Evolutionary conservation across 2,329 filamentous ascomycete genomes (phyloP).

Genomic region (Huntiella savannae): DNA sequence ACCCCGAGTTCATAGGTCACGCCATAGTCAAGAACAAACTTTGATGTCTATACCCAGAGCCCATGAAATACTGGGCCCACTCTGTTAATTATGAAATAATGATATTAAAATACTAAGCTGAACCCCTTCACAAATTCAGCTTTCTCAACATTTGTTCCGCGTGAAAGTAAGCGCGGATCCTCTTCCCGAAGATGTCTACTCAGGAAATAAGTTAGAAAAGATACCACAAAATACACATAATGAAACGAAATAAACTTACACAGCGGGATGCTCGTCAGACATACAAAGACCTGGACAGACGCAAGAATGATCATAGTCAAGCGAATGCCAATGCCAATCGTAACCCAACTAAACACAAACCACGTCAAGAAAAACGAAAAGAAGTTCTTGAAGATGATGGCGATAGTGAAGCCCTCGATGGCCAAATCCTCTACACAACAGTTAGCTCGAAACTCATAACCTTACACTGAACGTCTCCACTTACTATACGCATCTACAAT

Average conservation of each 20-base stretch:
- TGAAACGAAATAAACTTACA: conserved; percentile 39
- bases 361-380: conserved; percentile 77
- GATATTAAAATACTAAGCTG: not conserved
- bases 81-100: not conserved
- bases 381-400: conserved; percentile 87
- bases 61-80: too few species aligned
- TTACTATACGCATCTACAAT: conserved; percentile 81
- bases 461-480: conserved; percentile 18
- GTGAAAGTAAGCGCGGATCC: conserved; percentile 54
- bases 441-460: not conserved
- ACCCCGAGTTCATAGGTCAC: too few species aligned
- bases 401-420: conserved; percentile 74
- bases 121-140: conserved; percentile 6
- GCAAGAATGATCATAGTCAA: conserved; percentile 49
- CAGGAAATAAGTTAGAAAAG: too few species aligned
- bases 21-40: not conserved
- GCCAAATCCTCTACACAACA: conserved; percentile 45
- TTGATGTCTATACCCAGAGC: not conserved
- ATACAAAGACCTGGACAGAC: conserved; percentile 60
- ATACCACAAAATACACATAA: conserved; percentile 2
- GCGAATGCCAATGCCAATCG: conserved; percentile 36
- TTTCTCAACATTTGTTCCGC: conserved; percentile 46
- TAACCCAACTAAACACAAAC: conserved; percentile 69
- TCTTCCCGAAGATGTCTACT: conserved; percentile 60
- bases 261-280: conserved; percentile 53